Conservation (phyloP, 164 flowering plant genomes). For the Chloranthus sessilifolius region DNA sequence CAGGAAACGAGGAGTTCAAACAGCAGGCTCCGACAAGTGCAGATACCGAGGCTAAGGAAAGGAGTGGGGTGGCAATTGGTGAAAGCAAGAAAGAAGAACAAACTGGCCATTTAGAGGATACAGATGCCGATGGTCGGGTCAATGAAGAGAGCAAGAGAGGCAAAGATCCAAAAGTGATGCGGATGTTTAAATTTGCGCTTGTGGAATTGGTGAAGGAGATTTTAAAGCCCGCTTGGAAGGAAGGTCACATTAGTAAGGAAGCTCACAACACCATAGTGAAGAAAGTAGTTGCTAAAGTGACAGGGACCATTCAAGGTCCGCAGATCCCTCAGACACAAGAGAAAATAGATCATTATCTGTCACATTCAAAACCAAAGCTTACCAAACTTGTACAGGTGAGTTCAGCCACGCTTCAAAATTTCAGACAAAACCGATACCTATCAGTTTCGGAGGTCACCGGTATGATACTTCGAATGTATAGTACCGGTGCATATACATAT, state of each 20-base stretch:
- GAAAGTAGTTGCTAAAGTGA: conserved; percentile 84
- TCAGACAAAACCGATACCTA: too few species aligned
- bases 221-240: conserved; percentile 90
- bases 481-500: too few species aligned
- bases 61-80: conserved; percentile 7
- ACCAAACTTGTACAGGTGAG: conserved; percentile 82
- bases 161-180: conserved; percentile 57
- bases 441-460: too few species aligned
- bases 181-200: conserved; percentile 69
- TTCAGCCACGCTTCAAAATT: too few species aligned
- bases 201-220: conserved; percentile 79
- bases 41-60: conserved; percentile 6
- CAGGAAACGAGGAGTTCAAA: conserved; percentile 1
- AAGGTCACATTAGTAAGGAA: conserved; percentile 84
- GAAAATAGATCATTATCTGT: conserved; percentile 70
- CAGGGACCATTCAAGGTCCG: conserved; percentile 47
- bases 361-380: conserved; percentile 64
- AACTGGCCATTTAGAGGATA: conserved; percentile 20
- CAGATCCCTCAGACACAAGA: conserved; percentile 77
- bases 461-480: too few species aligned
- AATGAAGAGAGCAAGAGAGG: conserved; percentile 30
- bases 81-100: conserved; percentile 18
- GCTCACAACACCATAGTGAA: conserved; percentile 83
- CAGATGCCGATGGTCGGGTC: conserved; percentile 23
- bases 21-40: too few species aligned